phyloP scores from a whole-genome alignment of 2,329 filamentous ascomycete genomes.

The Penicillium aurantiogriseum region DNA sequence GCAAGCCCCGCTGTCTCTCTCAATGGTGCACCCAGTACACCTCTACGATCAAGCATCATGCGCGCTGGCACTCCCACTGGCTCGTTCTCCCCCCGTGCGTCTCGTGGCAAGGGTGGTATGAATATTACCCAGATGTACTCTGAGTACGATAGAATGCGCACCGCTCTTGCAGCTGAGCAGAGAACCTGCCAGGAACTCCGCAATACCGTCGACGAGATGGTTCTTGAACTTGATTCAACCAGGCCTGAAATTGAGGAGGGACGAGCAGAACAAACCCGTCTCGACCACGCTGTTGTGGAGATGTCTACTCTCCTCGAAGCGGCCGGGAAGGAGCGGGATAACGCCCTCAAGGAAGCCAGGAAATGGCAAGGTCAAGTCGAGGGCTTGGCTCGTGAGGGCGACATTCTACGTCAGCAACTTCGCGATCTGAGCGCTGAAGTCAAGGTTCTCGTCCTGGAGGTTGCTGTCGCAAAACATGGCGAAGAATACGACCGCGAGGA shows the following conservation, averaged over 20 bases:
- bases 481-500: slow-evolving; percentile 73
- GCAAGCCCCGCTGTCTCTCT: slow-evolving; percentile 54
- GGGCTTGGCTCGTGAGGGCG: slow-evolving; percentile 62
- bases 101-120: slow-evolving; percentile 54
- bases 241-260: slow-evolving; percentile 86
- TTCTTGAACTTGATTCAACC: slow-evolving; percentile 79
- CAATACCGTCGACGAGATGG: slow-evolving; percentile 78
- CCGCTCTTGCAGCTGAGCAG: slow-evolving; percentile 69
- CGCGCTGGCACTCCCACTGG: slow-evolving; percentile 46
- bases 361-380: slow-evolving; percentile 74
- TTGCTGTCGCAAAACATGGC: slow-evolving; percentile 72
- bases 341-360: slow-evolving; percentile 72
- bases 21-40: slow-evolving; percentile 52
- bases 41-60: slow-evolving; percentile 40
- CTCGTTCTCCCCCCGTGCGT: slow-evolving; percentile 54
- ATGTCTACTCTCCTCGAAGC: slow-evolving; percentile 82
- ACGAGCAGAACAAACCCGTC: slow-evolving; percentile 73
- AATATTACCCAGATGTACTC: slow-evolving; percentile 64
- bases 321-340: slow-evolving; percentile 75
- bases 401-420: slow-evolving; percentile 80
- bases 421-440: slow-evolving; percentile 87
- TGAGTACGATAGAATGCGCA: slow-evolving; percentile 63
- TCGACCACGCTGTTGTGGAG: slow-evolving; percentile 77
- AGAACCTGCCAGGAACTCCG: slow-evolving; percentile 71
- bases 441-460: slow-evolving; percentile 84